Percentiles rank a stretch among this genome's conserved stretches.
These are phyloP conservation scores for Ascochyta pisi DNA, from an alignment of 2,329 filamentous ascomycete genomes.

Conservation along the genomic window DNA sequence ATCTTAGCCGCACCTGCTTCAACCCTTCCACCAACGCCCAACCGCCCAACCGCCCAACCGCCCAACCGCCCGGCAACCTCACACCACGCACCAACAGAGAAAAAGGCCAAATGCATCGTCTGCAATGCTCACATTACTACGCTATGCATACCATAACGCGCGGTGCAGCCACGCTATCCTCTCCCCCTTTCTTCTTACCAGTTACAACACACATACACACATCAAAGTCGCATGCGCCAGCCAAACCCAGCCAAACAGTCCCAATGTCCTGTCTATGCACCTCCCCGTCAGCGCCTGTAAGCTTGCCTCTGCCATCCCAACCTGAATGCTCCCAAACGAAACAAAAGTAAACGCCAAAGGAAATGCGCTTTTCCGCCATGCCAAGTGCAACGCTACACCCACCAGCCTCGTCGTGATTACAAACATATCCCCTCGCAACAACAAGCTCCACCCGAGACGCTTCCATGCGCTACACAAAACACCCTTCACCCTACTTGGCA, in stretches of 20 bases:
- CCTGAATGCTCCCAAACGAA: background rate
- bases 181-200: too few relatives aligned
- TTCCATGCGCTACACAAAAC: background rate
- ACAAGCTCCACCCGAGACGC: background rate
- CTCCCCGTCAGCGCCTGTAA: constrained; percentile 4
- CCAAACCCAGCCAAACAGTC: background rate
- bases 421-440: background rate
- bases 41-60: too few relatives aligned
- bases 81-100: background rate
- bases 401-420: constrained; percentile 1
- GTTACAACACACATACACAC: background rate
- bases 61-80: background rate
- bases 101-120: background rate
- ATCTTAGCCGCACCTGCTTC: constrained; percentile 1
- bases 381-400: background rate
- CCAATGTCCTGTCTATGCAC: background rate
- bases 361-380: background rate
- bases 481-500: background rate
- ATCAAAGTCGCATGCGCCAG: background rate
- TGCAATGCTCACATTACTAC: background rate
- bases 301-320: background rate
- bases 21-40: background rate
- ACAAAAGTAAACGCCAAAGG: background rate
- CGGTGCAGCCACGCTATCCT: background rate
- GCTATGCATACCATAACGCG: background rate